phyloP scores from a whole-genome alignment of 495 filamentous ascomycete genomes.

The Penicillium verhagenii region DNA sequence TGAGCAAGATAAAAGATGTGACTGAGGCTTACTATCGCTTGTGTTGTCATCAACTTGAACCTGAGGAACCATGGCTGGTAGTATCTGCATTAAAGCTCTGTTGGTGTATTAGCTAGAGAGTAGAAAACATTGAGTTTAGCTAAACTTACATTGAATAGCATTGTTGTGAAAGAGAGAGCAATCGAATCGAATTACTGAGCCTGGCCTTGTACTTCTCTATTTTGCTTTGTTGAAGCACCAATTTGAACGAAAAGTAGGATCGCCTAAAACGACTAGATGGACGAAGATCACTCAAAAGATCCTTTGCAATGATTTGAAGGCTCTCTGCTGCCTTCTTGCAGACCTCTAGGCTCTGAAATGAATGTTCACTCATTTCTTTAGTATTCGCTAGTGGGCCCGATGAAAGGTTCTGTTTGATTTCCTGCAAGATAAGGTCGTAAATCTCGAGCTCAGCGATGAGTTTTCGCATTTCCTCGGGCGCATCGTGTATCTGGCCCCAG shows the following conservation, averaged over 20 bases:
- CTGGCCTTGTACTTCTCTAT: slow-evolving; percentile 3
- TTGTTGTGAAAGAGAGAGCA: slow-evolving; percentile 10
- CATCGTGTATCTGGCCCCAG: slow-evolving; percentile 7
- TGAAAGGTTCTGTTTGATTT: slow-evolving; percentile 2
- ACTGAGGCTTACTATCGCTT: not conserved
- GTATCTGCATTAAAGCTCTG: not conserved
- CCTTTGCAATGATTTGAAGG: not conserved
- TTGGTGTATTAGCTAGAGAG: not conserved
- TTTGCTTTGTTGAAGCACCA: slow-evolving; percentile 3
- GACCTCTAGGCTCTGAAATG: not conserved
- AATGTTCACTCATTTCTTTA: not conserved
- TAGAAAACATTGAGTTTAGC: not conserved
- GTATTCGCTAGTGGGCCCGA: not conserved
- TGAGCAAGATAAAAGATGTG: not conserved
- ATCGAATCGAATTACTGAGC: not conserved
- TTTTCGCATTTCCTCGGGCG: slow-evolving; percentile 5
- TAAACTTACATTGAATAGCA: slow-evolving; percentile 7
- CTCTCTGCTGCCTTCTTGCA: slow-evolving; percentile 6
- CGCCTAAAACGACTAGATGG: not conserved
- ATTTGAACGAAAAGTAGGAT: not conserved
- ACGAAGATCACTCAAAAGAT: not conserved
- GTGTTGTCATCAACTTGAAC: not conserved
- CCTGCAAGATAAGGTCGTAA: not conserved
- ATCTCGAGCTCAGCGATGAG: slow-evolving; percentile 1
- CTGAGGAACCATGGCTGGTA: not conserved